Evolutionary conservation across 768 basidiomycete species (phyloP), one percentile per base, ranked within the genome.

Genomic region (Pisolithus microcarpus): DNA sequence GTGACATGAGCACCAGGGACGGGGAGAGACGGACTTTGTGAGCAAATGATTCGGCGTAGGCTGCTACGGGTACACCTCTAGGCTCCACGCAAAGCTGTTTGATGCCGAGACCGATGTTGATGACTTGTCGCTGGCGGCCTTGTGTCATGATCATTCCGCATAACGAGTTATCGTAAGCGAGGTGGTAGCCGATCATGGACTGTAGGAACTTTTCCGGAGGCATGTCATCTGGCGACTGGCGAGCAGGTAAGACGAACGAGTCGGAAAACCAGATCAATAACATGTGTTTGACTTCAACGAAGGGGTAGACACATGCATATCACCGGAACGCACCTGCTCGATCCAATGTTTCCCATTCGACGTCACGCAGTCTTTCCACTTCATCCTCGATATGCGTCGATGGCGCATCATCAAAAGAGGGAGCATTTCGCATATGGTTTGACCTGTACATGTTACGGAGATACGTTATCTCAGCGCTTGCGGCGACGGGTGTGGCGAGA

Each of bases 141-240:
- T 91, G 87, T 1, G 85, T 85, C 79, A 91, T 87, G 37, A 84
- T 81, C 85, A 90, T 88, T n/a, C 83, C 86, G 49, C 87, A 80
- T 8, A 90, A 64, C 9, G 83, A 85, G 51, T 77, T 78, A 53
- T 84, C 80, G 57, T 75, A 81, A 1, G 81, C 74, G 43, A 87
- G 78, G 52, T 87, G 84, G 58, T 90, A 90, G 7, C 87, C 87
- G 52, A 90, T 90, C 78, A 84, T 84, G 0, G 86, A 84, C 21
- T 80, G 78, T 16, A 82, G 71, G 46, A 79, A 80, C 60, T 79
- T 78, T 57, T 82, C 80, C 38, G 82, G 79, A 1, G 80, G 73
- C 71, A 84, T 78, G 57, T 77, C 76, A 54, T 84, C 80, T 21
- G 74, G 74, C 2, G 76, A 74, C 76, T 83, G 53, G 10, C 19